phyloP scores from a whole-genome alignment of 805 yeast genomes.

The Kurtzmaniella fragi region DNA sequence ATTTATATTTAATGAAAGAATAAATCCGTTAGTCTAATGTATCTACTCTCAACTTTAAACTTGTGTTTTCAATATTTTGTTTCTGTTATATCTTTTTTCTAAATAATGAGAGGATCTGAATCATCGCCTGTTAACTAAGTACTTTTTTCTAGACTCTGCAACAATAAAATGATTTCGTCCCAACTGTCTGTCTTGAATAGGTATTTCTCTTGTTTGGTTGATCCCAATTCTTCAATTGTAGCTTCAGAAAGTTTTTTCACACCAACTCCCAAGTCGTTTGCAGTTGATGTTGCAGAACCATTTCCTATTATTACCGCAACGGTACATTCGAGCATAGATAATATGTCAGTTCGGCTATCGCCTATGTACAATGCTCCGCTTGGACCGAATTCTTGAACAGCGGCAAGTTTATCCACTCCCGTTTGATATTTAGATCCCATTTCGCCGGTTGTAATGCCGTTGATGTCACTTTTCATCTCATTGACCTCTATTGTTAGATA shows the following conservation, averaged over 20 bases:
- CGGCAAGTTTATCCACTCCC: constrained; percentile 45
- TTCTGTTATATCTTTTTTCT: too few species aligned
- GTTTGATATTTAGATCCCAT: constrained; percentile 35
- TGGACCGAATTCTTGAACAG: constrained; percentile 9
- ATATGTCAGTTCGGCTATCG: constrained; percentile 57
- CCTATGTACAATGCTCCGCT: constrained; percentile 45
- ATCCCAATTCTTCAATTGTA: not conserved
- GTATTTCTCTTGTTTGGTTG: too few species aligned
- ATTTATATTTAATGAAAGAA: constrained; percentile 1
- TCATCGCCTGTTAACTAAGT: too few species aligned
- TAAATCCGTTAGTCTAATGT: not conserved
- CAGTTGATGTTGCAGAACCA: constrained; percentile 21
- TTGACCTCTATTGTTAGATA: constrained; percentile 39
- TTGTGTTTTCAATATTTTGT: too few species aligned
- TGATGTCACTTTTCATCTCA: constrained; percentile 40
- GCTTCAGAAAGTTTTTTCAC: not conserved
- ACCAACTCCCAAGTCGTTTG: constrained; percentile 3
- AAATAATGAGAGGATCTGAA: too few species aligned
- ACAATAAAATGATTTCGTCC: too few species aligned
- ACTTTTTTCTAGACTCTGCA: too few species aligned
- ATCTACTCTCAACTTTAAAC: too few species aligned
- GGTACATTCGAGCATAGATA: constrained; percentile 44
- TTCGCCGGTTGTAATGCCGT: constrained; percentile 24
- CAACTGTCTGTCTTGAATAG: too few species aligned
- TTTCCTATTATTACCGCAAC: constrained; percentile 43